These are phyloP conservation scores for Marsdenia floribunda DNA, from an alignment of 257 asterid species.

Conservation along the genomic window DNA sequence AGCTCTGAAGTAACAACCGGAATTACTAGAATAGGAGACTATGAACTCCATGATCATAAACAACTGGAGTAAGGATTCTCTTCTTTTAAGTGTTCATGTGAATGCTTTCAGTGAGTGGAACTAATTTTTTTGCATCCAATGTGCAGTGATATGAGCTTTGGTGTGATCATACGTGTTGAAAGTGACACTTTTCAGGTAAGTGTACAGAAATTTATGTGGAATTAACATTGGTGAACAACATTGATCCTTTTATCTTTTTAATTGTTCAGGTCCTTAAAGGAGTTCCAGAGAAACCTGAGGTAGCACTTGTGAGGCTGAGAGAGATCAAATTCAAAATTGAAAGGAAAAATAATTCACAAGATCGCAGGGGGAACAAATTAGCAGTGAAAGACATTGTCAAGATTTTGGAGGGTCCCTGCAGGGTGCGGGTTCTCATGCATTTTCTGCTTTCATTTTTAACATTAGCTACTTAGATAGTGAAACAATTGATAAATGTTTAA, in stretches of 20 bases:
- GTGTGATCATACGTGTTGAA: conserved; percentile 90
- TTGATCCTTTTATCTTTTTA: conserved; percentile 19
- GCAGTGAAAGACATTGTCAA: conserved; percentile 86
- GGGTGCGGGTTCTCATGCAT: conserved; percentile 38
- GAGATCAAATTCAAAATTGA: conserved; percentile 86
- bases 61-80: conserved; percentile 57
- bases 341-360: conserved; percentile 57
- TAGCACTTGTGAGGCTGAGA: conserved; percentile 85
- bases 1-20: conserved; percentile 99
- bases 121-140: conserved; percentile 10
- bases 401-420: conserved; percentile 87
- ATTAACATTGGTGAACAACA: conserved; percentile 8
- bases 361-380: conserved; percentile 61
- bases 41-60: conserved; percentile 96
- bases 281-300: conserved; percentile 86
- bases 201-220: conserved; percentile 2
- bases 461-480: conserved; percentile 14
- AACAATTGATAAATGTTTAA: conserved; percentile 8
- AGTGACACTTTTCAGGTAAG: conserved; percentile 93
- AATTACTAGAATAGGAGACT: conserved; percentile 76
- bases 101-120: neutral
- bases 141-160: conserved; percentile 88
- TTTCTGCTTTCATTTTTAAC: conserved; percentile 1
- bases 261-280: conserved; percentile 85
- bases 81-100: conserved; percentile 9